Percentiles rank a stretch among this genome's conserved stretches.
Evolutionary conservation across 129 eudicot genomes (phyloP).

Genomic region (Calendula officinalis): DNA sequence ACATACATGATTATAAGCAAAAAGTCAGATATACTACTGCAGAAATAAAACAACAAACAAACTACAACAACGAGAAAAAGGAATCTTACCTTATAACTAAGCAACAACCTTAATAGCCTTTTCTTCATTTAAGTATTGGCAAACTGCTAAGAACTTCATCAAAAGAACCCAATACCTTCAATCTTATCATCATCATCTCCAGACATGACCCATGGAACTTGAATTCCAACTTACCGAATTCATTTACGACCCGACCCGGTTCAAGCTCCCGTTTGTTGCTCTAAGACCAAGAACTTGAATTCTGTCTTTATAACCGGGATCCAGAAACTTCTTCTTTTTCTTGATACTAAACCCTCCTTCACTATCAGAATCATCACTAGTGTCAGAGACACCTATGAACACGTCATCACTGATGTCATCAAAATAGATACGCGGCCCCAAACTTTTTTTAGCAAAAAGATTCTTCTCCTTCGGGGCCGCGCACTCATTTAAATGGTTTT

Average conservation of each 20-base stretch:
- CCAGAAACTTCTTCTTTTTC: constrained; percentile 34
- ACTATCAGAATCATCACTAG: constrained; percentile 66
- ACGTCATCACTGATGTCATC: constrained; percentile 65
- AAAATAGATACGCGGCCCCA: constrained; percentile 56
- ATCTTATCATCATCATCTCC: constrained; percentile 60
- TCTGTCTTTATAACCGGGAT: constrained; percentile 6
- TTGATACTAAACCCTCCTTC: constrained; percentile 53
- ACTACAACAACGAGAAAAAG: constrained; percentile 41
- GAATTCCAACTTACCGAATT: constrained; percentile 79
- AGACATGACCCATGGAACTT: constrained; percentile 50
- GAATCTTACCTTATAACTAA: constrained; percentile 48
- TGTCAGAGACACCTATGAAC: constrained; percentile 46
- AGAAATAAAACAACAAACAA: background rate
- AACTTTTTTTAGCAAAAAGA: background rate
- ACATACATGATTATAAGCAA: too few species aligned
- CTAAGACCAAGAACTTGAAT: constrained; percentile 22
- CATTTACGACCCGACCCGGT: constrained; percentile 57
- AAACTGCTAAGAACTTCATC: constrained; percentile 73
- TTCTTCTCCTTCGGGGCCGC: constrained; percentile 20
- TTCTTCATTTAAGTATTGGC: constrained; percentile 73
- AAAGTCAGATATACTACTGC: too few species aligned
- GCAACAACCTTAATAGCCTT: constrained; percentile 63
- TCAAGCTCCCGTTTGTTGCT: constrained; percentile 63
- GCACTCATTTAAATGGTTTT: constrained; percentile 22
- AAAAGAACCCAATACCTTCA: constrained; percentile 74